phyloP scores from a whole-genome alignment of 768 basidiomycete genomes.

The Agaricus subrufescens region DNA sequence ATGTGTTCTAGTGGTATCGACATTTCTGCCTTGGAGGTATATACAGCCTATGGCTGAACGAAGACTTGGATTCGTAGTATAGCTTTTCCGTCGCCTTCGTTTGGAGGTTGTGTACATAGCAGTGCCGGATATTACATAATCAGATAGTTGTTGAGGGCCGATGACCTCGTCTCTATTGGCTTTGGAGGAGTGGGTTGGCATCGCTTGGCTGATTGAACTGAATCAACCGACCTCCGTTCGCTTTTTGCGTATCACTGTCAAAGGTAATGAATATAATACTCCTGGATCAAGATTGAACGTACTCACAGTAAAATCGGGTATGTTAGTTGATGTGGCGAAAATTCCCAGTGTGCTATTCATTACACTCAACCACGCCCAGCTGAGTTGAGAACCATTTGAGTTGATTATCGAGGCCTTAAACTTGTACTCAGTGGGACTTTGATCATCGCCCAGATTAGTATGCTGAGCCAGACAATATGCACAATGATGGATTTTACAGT shows the following conservation, averaged over 20 bases:
- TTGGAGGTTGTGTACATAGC: too few species aligned
- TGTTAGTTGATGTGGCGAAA: slow-evolving; percentile 74
- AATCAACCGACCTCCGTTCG: slow-evolving; percentile 47
- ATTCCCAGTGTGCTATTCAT: slow-evolving; percentile 75
- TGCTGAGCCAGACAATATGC: slow-evolving; percentile 60
- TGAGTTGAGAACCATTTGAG: slow-evolving; percentile 48
- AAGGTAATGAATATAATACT: neutral
- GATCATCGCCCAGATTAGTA: slow-evolving; percentile 77
- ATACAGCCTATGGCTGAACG: too few species aligned
- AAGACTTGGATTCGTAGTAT: too few species aligned
- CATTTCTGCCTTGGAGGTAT: too few species aligned
- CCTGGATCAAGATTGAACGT: neutral
- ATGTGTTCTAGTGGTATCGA: too few species aligned
- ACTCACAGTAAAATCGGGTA: slow-evolving; percentile 73
- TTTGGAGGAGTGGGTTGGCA: slow-evolving; percentile 16
- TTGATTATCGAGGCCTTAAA: slow-evolving; percentile 47
- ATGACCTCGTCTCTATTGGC: too few species aligned
- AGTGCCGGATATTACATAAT: too few species aligned
- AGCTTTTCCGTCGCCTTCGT: too few species aligned
- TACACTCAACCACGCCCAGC: slow-evolving; percentile 78
- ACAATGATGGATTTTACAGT: slow-evolving; percentile 62
- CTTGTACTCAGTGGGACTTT: slow-evolving; percentile 58
- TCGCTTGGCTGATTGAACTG: neutral
- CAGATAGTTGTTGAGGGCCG: too few species aligned
- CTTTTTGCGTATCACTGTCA: slow-evolving; percentile 65